These are phyloP conservation scores for Aspergillus carbonarius DNA, from an alignment of 2,329 filamentous ascomycete species.

Conservation along the genomic window DNA sequence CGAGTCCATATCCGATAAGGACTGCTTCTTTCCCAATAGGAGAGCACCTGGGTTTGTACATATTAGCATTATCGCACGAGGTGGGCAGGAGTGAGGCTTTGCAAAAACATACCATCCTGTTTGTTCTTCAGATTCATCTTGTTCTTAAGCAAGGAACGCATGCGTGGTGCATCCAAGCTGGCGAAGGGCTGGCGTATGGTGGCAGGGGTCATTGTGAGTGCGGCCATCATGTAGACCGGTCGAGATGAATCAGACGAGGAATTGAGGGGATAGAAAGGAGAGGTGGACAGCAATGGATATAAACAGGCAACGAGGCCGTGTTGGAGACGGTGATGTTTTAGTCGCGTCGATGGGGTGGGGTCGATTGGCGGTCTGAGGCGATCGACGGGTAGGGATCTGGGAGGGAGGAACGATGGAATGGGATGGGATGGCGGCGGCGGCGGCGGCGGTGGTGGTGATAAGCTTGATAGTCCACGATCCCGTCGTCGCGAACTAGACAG, in stretches of 20 bases:
- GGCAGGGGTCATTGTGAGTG: constrained; percentile 37
- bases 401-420: not conserved
- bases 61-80: constrained; percentile 7
- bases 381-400: constrained; percentile 8
- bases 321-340: constrained; percentile 20
- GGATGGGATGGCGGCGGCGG: not conserved
- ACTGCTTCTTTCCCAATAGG: constrained; percentile 16
- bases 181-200: constrained; percentile 36
- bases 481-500: not conserved
- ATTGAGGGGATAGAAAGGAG: not conserved
- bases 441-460: not conserved
- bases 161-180: constrained; percentile 32
- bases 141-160: constrained; percentile 32
- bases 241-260: not conserved
- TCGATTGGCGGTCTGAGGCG: constrained; percentile 22
- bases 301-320: not conserved
- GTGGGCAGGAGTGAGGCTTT: not conserved
- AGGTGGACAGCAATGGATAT: not conserved
- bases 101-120: constrained; percentile 28
- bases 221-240: constrained; percentile 26
- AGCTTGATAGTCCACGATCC: not conserved
- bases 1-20: constrained; percentile 41
- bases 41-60: constrained; percentile 12
- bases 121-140: constrained; percentile 36
- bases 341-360: constrained; percentile 26